Base-by-base conservation (phyloP, 495 filamentous ascomycete species). In the Annulohypoxylon nitens region DNA sequence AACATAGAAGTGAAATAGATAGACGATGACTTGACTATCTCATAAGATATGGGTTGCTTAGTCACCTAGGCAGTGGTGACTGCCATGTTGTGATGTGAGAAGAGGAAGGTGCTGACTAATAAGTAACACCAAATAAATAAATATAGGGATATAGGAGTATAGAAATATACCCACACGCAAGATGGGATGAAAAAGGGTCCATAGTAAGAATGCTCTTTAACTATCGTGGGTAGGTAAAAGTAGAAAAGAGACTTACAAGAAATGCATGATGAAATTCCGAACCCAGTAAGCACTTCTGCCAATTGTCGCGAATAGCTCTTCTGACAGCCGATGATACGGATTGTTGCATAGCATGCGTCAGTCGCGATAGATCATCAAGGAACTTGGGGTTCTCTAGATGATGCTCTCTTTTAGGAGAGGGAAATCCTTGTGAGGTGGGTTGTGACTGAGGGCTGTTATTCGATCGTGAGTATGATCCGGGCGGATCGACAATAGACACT, bases 211-310 rank as follows among this genome's bases (percentile, higher is more conserved):
- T 10, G 33, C 18, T 18, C 51, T 36, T 39, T 36, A 48, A 9
- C 43, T 47, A n/a, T n/a, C 39, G 2, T 43, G 11, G 39, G 39
- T n/a, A 43, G 12, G 39, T 43, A 43, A 2, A 43, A 0, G 39
- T 43, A 47, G 26, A 30, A 41, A 34, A 34, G n/a, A 48, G 10
- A 82, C 84, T 84, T 71, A 86, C 84, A 61, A 86, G 59, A 64
- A 86, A 86, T 12, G 83, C 82, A 34, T 83, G 79, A 62, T 86
- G 84, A 67, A 85, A 86, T 51, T 86, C 84, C 59, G 82, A 82
- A 16, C 84, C 84, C n/a, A 85, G 65, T n/a, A 86, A 65, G 43
- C 81, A 84, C 60, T 84, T 85, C 55, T 84, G 78, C 84, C 84
- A 86, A 62, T 84, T 81, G 50, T 86, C 83, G 8, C 84, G 79